Evolutionary conservation across 768 basidiomycete species (phyloP).

Genomic region (Hydnomerulius pinastri): DNA sequence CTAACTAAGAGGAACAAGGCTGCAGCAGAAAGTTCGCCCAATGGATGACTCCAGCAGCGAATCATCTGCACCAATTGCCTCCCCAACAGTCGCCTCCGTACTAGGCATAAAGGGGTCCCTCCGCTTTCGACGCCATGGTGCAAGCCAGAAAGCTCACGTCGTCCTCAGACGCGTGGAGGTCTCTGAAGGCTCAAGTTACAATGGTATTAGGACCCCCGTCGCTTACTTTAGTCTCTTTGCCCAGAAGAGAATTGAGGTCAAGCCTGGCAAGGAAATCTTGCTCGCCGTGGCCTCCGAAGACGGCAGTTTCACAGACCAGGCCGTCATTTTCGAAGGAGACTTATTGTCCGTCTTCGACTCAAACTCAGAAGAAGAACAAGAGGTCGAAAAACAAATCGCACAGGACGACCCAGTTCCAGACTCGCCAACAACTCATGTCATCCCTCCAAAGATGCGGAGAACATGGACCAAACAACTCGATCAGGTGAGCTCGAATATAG

Average conservation of each 20-base stretch:
- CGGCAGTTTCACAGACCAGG: conserved; percentile 54
- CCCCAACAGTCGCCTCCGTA: conserved; percentile 48
- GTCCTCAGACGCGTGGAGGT: conserved; percentile 62
- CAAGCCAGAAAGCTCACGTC: conserved; percentile 68
- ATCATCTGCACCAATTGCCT: conserved; percentile 28
- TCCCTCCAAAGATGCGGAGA: conserved; percentile 68
- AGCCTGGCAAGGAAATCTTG: conserved; percentile 70
- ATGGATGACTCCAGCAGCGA: conserved; percentile 43
- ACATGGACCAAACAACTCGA: conserved; percentile 56
- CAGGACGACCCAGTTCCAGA: conserved; percentile 44
- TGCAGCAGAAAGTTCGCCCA: conserved; percentile 11
- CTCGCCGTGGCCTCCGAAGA: conserved; percentile 57
- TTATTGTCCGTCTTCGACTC: conserved; percentile 27
- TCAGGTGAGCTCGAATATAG: conserved; percentile 38
- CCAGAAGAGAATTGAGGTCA: conserved; percentile 68
- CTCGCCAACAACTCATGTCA: conserved; percentile 35
- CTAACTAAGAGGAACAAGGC: conserved; percentile 14
- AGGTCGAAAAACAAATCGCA: conserved; percentile 41
- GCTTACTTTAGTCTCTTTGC: conserved; percentile 67
- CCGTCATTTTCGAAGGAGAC: conserved; percentile 62
- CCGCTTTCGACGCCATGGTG: conserved; percentile 67
- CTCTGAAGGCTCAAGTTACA: conserved; percentile 46
- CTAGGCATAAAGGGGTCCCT: conserved; percentile 63
- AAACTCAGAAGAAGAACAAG: conserved; percentile 40
- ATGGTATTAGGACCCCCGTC: conserved; percentile 38